Base-by-base conservation (phyloP, 2,329 filamentous ascomycete genomes). In the Capronia epimyces region DNA sequence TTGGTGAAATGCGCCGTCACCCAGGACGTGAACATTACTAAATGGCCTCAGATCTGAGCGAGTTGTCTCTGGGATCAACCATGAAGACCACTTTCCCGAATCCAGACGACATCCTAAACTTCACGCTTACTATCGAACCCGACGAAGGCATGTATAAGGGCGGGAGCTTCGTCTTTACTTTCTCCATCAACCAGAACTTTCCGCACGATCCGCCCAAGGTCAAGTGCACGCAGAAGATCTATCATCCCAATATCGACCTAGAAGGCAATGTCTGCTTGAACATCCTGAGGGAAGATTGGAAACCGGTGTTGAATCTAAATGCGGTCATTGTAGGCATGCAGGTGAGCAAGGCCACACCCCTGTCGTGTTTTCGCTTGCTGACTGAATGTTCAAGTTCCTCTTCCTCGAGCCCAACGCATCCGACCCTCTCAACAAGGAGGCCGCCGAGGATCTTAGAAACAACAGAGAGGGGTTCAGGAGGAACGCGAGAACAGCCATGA, bases 191-290 rank as follows among this genome's bases (percentile, higher is more conserved):
- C 70, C 87, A 91, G 66, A 93, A 87, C 74, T 98, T 95, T 72
- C 93, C 93, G 0, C 93, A 97, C 73, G 90, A 97, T 68, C 90
- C 93, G 57, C 93, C 93, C 16, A 97, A 97, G 73, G 93, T 98
- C 62, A 93, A 87, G 66, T 97, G 93, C 74, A 86, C 84, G 62
- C 88, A 98, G 72, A 97, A 95, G 77, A 97, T 98, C 64, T 98
- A 98, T 74, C 93, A 98, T 68, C 93, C 93, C 4, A 98, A 98
- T 71, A 98, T 98, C 67, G 93, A 98, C 66, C 79, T 95, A 34
- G 89, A 97, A 68, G 93, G 93, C 62, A 98, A 98, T 67, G 90
- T 98, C 57, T 98, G 93, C 75, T 73, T 98, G 65, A 98, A 98
- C 69, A 98, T 98, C 64, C 71, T 98, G 65, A 78, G 93, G 56